Percentiles rank a stretch among this genome's conserved stretches.
Conservation (phyloP, 2,329 filamentous ascomycete genomes). For the Fusarium pseudonygamai region DNA sequence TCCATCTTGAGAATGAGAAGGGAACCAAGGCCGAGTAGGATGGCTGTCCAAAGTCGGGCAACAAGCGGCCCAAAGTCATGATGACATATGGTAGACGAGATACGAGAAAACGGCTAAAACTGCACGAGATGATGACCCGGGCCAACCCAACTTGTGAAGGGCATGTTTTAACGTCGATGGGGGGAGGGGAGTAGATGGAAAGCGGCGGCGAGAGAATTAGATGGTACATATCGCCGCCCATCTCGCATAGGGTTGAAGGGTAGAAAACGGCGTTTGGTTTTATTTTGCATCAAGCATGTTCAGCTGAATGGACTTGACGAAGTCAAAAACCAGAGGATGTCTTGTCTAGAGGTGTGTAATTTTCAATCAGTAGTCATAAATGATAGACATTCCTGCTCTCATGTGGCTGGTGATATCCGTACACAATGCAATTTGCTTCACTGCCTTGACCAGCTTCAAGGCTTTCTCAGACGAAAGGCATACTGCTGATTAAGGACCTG, state of each 20-base stretch:
- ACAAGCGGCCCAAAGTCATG: slow-evolving; percentile 15
- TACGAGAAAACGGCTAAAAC: slow-evolving; percentile 29
- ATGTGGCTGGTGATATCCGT: not conserved
- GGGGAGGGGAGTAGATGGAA: slow-evolving; percentile 33
- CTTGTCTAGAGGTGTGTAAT: slow-evolving; percentile 13
- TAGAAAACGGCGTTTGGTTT: slow-evolving; percentile 30
- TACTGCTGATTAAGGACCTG: not conserved
- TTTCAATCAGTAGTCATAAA: slow-evolving; percentile 12
- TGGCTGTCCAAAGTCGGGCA: slow-evolving; percentile 8
- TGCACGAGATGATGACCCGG: slow-evolving; percentile 21
- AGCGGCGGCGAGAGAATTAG: slow-evolving; percentile 29
- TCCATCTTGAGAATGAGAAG: slow-evolving; percentile 57
- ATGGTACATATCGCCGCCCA: slow-evolving; percentile 10
- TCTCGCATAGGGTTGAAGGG: slow-evolving; percentile 13
- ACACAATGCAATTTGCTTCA: not conserved
- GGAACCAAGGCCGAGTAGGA: slow-evolving; percentile 38
- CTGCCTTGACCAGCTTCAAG: not conserved
- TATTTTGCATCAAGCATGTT: slow-evolving; percentile 30
- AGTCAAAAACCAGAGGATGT: not conserved
- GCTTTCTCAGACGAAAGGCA: not conserved
- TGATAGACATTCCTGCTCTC: slow-evolving; percentile 12
- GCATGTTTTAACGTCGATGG: slow-evolving; percentile 24
- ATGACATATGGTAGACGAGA: slow-evolving; percentile 22
- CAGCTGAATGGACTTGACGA: slow-evolving; percentile 8
- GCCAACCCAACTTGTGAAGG: slow-evolving; percentile 14